Conservation (phyloP, 2,329 filamentous ascomycete species). For the Huntiella moniliformis region DNA sequence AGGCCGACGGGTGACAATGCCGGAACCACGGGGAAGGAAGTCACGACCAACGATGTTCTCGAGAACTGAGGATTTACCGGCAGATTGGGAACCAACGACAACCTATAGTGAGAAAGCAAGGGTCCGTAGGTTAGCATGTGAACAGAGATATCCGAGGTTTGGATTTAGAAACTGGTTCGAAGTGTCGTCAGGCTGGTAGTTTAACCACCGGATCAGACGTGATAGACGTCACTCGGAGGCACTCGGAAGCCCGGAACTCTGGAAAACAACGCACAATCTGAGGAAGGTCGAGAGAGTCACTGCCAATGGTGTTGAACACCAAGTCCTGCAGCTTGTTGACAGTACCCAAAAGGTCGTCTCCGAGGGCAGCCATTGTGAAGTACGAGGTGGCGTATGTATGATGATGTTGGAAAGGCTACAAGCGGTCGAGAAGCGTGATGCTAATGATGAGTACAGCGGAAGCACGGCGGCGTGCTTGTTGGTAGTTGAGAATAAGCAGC, state of each 20-base stretch:
- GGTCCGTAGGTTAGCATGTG: not conserved
- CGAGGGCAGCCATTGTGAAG: constrained; percentile 67
- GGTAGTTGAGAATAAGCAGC: no score
- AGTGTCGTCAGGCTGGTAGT: no score
- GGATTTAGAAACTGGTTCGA: no score
- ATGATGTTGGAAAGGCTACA: no score
- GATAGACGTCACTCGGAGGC: no score
- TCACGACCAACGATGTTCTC: constrained; percentile 98
- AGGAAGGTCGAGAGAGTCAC: constrained; percentile 88
- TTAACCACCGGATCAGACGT: no score
- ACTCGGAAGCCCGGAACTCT: not conserved
- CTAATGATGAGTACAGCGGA: no score
- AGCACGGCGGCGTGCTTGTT: no score
- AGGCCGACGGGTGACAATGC: constrained; percentile 86
- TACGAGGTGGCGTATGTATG: not conserved
- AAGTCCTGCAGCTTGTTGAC: constrained; percentile 98
- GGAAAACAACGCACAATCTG: constrained; percentile 60
- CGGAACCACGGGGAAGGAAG: constrained; percentile 87
- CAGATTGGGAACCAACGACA: constrained; percentile 94
- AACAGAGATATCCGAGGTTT: not conserved
- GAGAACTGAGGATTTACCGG: constrained; percentile 93
- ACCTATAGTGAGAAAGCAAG: constrained; percentile 38
- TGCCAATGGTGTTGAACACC: constrained; percentile 99
- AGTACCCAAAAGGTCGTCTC: constrained; percentile 82
- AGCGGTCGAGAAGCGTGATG: no score